Evolutionary conservation across 768 basidiomycete species (phyloP).

Genomic region (Trametopsis cervina): DNA sequence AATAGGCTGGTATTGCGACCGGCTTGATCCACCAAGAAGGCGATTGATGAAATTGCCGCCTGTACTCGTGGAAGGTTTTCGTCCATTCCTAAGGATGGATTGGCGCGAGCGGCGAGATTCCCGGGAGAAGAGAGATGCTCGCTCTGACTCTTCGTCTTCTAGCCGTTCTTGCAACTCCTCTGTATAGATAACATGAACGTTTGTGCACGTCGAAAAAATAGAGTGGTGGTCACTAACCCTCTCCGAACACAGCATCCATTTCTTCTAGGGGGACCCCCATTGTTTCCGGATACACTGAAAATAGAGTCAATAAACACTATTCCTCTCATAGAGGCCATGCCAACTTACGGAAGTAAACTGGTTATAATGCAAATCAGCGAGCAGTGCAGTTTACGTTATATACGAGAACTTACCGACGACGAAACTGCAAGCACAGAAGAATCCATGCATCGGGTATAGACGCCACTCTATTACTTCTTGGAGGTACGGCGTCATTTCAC

Average conservation of each 20-base stretch:
- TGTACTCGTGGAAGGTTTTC: constrained; percentile 25
- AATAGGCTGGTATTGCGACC: constrained; percentile 42
- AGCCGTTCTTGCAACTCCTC: constrained; percentile 49
- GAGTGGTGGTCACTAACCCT: constrained; percentile 42
- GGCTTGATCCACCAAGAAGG: constrained; percentile 37
- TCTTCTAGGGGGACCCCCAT: constrained; percentile 85
- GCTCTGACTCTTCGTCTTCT: constrained; percentile 57
- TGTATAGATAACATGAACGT: constrained; percentile 10
- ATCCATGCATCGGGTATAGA: constrained; percentile 92
- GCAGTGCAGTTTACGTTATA: neutral
- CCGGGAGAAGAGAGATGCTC: constrained; percentile 48
- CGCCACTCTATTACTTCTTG: constrained; percentile 88
- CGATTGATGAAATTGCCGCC: constrained; percentile 40
- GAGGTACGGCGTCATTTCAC: constrained; percentile 78
- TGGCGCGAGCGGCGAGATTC: constrained; percentile 26
- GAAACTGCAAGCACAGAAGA: constrained; percentile 85
- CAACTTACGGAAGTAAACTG: constrained; percentile 74
- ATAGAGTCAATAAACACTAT: neutral
- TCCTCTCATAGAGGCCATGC: too few species aligned
- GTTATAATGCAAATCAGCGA: constrained; percentile 4
- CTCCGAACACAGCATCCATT: constrained; percentile 86
- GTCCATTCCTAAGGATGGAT: too few species aligned
- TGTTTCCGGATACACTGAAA: constrained; percentile 76
- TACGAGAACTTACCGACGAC: constrained; percentile 48
- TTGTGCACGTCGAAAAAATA: neutral